Conservation (phyloP, 2,329 filamentous ascomycete genomes). For the Xylariaceae sp. region DNA sequence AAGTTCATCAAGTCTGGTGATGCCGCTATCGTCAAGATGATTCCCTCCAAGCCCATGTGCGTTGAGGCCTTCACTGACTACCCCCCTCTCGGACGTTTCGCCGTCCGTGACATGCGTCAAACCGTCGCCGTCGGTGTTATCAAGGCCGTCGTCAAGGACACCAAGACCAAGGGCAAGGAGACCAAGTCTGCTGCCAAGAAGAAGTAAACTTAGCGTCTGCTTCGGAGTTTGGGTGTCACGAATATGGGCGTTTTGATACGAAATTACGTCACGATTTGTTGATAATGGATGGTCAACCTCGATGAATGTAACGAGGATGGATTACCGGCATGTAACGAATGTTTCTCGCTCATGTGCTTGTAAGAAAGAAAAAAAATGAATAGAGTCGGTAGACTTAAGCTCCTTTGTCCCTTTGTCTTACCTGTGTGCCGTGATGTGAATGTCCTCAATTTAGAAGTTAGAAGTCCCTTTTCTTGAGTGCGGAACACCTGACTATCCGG, state of each 20-base stretch:
- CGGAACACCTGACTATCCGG: no score
- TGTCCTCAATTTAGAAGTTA: no score
- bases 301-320: constrained; percentile 37
- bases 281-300: constrained; percentile 40
- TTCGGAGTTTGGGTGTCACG: constrained; percentile 14
- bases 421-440: no score
- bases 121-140: constrained; percentile 93
- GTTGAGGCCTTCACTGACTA: constrained; percentile 99
- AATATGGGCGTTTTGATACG: constrained; percentile 21
- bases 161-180: constrained; percentile 56
- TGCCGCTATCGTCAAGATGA: constrained; percentile 99
- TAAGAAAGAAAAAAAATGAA: constrained; percentile 37
- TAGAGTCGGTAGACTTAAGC: constrained; percentile 38
- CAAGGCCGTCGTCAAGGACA: constrained; percentile 74
- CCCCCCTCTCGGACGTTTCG: constrained; percentile 99
- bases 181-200: constrained; percentile 68
- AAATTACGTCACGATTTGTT: constrained; percentile 39
- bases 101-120: constrained; percentile 96
- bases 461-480: no score
- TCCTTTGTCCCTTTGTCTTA: constrained; percentile 16
- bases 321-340: constrained; percentile 36
- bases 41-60: constrained; percentile 99
- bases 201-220: constrained; percentile 56
- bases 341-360: constrained; percentile 42
- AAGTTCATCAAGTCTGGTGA: constrained; percentile 99